Conservation (phyloP, 2,329 filamentous ascomycete species). For the Aspergillus japonicus region DNA sequence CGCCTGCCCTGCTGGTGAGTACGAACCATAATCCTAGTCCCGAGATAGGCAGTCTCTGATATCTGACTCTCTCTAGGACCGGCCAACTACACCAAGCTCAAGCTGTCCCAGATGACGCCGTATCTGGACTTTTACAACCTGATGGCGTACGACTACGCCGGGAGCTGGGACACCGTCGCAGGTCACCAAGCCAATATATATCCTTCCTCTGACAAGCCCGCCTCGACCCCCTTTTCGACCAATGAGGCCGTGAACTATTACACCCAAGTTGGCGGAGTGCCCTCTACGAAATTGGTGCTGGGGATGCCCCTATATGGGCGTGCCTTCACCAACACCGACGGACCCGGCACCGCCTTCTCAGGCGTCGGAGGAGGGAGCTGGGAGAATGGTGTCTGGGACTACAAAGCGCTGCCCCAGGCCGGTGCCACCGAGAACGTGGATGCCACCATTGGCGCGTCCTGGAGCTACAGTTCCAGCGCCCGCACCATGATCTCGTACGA, state of each 20-base stretch:
- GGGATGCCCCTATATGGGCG: slow-evolving; percentile 96
- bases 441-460: slow-evolving; percentile 65
- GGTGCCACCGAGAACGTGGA: slow-evolving; percentile 67
- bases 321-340: slow-evolving; percentile 76
- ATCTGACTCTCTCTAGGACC: slow-evolving; percentile 30
- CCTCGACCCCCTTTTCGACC: slow-evolving; percentile 75
- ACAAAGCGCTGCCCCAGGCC: slow-evolving; percentile 73
- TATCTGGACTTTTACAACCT: slow-evolving; percentile 56
- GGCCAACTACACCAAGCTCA: slow-evolving; percentile 43
- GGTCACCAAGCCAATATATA: slow-evolving; percentile 83
- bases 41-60: background rate
- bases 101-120: slow-evolving; percentile 45
- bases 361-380: slow-evolving; percentile 73
- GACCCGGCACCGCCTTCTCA: slow-evolving; percentile 67
- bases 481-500: slow-evolving; percentile 75
- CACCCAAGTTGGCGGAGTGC: slow-evolving; percentile 58
- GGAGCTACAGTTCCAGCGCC: slow-evolving; percentile 66
- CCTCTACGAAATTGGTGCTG: slow-evolving; percentile 72
- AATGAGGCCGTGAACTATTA: slow-evolving; percentile 70
- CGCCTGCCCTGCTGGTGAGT: slow-evolving; percentile 48
- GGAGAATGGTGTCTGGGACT: slow-evolving; percentile 85
- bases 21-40: background rate
- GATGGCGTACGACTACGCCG: slow-evolving; percentile 86
- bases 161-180: slow-evolving; percentile 70
- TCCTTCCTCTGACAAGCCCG: slow-evolving; percentile 57